Base-by-base conservation (phyloP, 176 grass and related monocot species). In the Zea luxurians region DNA sequence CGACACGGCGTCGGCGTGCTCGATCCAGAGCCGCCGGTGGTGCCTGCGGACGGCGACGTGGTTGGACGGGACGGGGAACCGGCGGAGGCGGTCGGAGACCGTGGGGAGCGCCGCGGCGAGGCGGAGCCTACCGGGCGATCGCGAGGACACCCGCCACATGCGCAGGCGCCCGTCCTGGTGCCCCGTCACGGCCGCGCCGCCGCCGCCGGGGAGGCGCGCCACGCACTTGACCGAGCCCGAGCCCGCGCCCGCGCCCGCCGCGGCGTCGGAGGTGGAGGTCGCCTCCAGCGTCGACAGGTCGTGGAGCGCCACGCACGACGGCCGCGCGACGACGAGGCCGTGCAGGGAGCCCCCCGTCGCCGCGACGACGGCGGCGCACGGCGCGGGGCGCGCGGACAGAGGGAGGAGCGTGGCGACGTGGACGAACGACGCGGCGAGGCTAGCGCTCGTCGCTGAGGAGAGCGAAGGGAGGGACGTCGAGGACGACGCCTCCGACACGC, bases 141-240 rank as follows among this genome's bases (percentile, higher is more conserved):
- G 74, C 2, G 47, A 21, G 0, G 91, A 97, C 10, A 17, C 77
- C 0, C 87, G 80, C 91, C 95, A 97, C 11, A 94, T 77, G 0
- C 95, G 89, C 17, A 97, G 79, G 3, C 48, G 62, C n/a, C 91
- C 87, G 70, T 97, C 95, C 73, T 97, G 95, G 73, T 94, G 95
- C 0, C 89, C 91, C 48, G 95, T 92, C 16, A 97, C 77, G 36
- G 82, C 21, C 3, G 7, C 52, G 4, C 5, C 52, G 16, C 1
- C 38, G 16, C 54, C 71, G 36, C 73, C 88, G 5, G 73, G 71
- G 42, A 91, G 49, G 72, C 88, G 70, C 34, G 79, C 83, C 54
- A 80, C 82, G 66, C 85, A 94, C 67, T 97, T 97, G 11, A 90
- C 87, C 0, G 91, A 80, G 7, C 95, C 87, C 0, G 91, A 80